phyloP scores from a whole-genome alignment of 176 grass and related monocot genomes.

The Cenchrus americanus region DNA sequence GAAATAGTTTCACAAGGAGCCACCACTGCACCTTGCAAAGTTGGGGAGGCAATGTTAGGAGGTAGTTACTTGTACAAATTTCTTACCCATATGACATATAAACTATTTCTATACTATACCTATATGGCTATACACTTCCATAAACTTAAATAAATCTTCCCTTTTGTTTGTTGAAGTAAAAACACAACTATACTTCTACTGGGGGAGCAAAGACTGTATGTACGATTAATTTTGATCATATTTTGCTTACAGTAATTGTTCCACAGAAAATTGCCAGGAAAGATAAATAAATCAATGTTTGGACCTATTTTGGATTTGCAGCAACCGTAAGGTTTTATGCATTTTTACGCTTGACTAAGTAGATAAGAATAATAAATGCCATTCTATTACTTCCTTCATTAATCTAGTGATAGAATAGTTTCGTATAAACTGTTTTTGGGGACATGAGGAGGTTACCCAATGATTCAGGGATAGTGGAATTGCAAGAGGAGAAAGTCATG shows the following conservation, averaged over 20 bases:
- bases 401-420: no score
- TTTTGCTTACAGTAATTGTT: constrained; percentile 4
- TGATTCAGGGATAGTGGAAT: constrained; percentile 31
- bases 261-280: neutral
- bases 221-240: neutral
- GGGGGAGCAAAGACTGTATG: neutral
- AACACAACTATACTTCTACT: neutral
- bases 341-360: neutral
- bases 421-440: no score
- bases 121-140: neutral
- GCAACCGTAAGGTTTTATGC: neutral
- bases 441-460: no score
- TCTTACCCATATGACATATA: neutral
- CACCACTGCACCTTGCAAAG: neutral
- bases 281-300: neutral
- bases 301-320: neutral
- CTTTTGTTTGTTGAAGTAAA: neutral
- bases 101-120: neutral
- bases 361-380: neutral
- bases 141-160: neutral
- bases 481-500: constrained; percentile 30
- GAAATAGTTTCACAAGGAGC: neutral
- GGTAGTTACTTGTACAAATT: constrained; percentile 20
- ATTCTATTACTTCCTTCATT: neutral
- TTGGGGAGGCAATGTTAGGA: neutral